Evolutionary conservation across 1,284 basidiomycete genomes (phyloP), one percentile per base, ranked within the genome.

Genomic region (Golubevia sp.): DNA sequence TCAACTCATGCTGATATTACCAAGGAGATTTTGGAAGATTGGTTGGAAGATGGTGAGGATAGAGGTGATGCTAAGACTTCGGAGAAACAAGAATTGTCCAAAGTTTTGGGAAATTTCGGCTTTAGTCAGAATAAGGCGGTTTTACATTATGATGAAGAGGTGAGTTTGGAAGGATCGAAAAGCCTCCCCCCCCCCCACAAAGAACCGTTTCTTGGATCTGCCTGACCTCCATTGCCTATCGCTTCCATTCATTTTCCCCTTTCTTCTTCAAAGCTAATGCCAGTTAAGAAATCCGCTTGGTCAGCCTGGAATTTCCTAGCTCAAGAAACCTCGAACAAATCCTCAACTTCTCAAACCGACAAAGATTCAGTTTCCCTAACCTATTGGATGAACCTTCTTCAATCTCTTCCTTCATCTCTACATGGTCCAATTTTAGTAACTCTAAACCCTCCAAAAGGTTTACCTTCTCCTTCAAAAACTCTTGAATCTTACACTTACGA

Each of bases 361-460:
- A 62, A 71, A 2, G 75, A 77, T 48, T 55, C 68, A 2, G 75
- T 77, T n/a, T n/a, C 67, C 7, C 59, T 77, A 13, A 77, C 84
- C 86, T 91, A 92, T 79, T 88, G 88, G 72, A 92, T 93, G 92
- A 93, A 93, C 79, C 86, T 88, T 56, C 86, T 93, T 3, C 91
- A 93, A 72, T 88, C 90, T 71, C 86, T 93, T 15, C 83, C 88
- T 0, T 87, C 88, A 66, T 64, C 84, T 1, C 84, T 85, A 44
- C 87, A 89, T 75, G 91, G 91, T 1, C 88, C 88, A 0, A 87
- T 93, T 4, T 86, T 92, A n/a, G 89, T 91, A 3, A 93, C 92
- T 1, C 68, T 69, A 13, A 71, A 63, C 58, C 71, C 71, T 2
- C 27, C 62, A 0, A 60, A 69, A 11, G 56, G 64, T 11, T 51